A percentile compares a stretch with the other conserved stretches of the same genome.
Conservation (phyloP, 2,329 filamentous ascomycete genomes). For the Cryphonectria carpinicola region DNA sequence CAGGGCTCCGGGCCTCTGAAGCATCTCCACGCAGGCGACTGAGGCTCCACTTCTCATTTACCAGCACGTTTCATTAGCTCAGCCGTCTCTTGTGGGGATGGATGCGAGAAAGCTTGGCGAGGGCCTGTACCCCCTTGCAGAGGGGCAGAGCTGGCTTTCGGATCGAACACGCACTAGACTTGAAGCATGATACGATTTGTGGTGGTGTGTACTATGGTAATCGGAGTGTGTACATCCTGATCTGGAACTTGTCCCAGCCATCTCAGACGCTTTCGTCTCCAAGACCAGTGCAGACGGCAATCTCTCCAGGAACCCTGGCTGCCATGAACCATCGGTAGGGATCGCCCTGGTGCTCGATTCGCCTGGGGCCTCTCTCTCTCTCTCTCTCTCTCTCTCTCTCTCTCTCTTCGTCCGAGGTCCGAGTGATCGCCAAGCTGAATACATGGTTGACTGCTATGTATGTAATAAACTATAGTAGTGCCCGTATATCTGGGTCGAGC, state of each 20-base stretch:
- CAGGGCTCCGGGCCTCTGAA: too few species aligned
- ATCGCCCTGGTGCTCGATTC: neutral
- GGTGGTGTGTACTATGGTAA: neutral
- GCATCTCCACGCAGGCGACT: neutral
- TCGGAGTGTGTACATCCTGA: neutral
- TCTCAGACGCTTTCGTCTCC: neutral
- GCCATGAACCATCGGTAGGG: neutral
- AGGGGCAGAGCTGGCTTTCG: neutral
- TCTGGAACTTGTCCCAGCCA: neutral
- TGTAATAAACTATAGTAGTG: neutral
- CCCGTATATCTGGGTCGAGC: neutral
- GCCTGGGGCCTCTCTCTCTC: neutral
- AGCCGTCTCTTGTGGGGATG: neutral
- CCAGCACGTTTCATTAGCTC: constrained; percentile 1
- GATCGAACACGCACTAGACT: neutral
- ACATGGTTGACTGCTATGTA: neutral
- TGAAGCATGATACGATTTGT: neutral
- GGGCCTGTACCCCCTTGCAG: neutral
- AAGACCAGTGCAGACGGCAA: neutral
- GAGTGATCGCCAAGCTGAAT: constrained; percentile 1
- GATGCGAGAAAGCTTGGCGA: neutral
- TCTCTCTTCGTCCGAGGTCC: neutral
- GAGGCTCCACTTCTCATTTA: constrained; percentile 9
- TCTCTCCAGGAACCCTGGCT: neutral
- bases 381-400: neutral